Evolutionary conservation across 495 filamentous ascomycete species (phyloP).

Genomic region (Daldinia decipiens): DNA sequence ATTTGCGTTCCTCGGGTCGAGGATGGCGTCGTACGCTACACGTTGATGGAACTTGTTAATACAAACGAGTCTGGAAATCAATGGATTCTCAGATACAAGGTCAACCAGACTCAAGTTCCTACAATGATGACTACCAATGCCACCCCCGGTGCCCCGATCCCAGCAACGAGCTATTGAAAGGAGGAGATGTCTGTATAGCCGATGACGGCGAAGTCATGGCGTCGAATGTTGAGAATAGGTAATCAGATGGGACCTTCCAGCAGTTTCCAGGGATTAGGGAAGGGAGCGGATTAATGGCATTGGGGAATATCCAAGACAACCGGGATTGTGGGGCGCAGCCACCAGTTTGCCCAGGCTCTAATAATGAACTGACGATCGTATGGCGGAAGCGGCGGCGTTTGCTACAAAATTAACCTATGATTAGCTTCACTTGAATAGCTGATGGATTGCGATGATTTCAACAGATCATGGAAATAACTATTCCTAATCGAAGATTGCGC

Average conservation of each 20-base stretch:
- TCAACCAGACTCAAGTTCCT: conserved; percentile 40
- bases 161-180: conserved; percentile 35
- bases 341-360: conserved; percentile 23
- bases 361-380: conserved; percentile 31
- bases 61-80: conserved; percentile 44
- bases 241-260: conserved; percentile 11
- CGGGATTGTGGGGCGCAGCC: conserved; percentile 30
- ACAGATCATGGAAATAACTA: conserved; percentile 10
- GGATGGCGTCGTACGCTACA: conserved; percentile 58
- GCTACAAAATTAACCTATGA: conserved; percentile 18
- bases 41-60: conserved; percentile 56
- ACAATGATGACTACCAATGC: conserved; percentile 51
- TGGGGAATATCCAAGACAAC: conserved; percentile 27
- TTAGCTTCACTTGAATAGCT: conserved; percentile 15
- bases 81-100: conserved; percentile 49
- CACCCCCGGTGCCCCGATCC: conserved; percentile 47
- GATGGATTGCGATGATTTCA: conserved; percentile 2
- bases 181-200: neutral
- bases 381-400: conserved; percentile 37
- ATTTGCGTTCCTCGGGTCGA: conserved; percentile 56
- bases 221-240: conserved; percentile 4
- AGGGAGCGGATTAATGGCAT: conserved; percentile 20
- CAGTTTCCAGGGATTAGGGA: conserved; percentile 22
- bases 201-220: conserved; percentile 7
- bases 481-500: conserved; percentile 14